Evolutionary conservation across 441 rosid genomes (phyloP).

Genomic region (Euphorbia celastroides): DNA sequence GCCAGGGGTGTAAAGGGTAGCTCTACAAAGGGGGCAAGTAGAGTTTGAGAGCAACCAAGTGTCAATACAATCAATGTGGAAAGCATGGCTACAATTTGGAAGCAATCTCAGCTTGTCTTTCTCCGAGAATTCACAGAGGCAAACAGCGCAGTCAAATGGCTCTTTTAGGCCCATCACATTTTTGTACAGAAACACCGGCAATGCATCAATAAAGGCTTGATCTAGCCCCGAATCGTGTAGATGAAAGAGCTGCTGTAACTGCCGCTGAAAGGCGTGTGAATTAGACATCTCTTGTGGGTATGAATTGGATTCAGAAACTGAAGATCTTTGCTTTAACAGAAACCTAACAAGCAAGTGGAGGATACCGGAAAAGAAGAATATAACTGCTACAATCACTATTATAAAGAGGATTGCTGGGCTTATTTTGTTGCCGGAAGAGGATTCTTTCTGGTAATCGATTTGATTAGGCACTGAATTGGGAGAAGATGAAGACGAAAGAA

Average conservation of each 20-base stretch:
- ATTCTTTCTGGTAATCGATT: constrained; percentile 35
- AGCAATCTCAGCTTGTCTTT: constrained; percentile 58
- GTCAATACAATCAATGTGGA: constrained; percentile 63
- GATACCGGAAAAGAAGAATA: constrained; percentile 66
- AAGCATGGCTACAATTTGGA: constrained; percentile 62
- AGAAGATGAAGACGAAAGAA: constrained; percentile 26
- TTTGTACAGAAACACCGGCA: constrained; percentile 54
- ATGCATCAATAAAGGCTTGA: constrained; percentile 52
- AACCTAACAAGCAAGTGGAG: constrained; percentile 68
- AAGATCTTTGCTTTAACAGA: constrained; percentile 43
- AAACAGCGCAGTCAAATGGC: constrained; percentile 65
- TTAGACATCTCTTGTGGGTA: constrained; percentile 34
- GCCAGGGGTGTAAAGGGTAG: constrained; percentile 27
- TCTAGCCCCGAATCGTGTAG: constrained; percentile 64
- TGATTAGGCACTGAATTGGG: constrained; percentile 32
- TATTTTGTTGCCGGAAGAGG: constrained; percentile 47
- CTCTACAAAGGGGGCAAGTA: constrained; percentile 70
- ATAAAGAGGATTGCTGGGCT: constrained; percentile 60
- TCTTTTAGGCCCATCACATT: constrained; percentile 51
- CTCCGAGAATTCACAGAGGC: constrained; percentile 54
- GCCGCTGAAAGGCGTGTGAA: constrained; percentile 46
- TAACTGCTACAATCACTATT: constrained; percentile 52
- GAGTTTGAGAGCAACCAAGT: constrained; percentile 75
- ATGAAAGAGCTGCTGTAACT: constrained; percentile 64
- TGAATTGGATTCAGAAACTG: constrained; percentile 38